Evolutionary conservation across 2,329 filamentous ascomycete genomes (phyloP).

Genomic region (Cucurbitaria berberidis): DNA sequence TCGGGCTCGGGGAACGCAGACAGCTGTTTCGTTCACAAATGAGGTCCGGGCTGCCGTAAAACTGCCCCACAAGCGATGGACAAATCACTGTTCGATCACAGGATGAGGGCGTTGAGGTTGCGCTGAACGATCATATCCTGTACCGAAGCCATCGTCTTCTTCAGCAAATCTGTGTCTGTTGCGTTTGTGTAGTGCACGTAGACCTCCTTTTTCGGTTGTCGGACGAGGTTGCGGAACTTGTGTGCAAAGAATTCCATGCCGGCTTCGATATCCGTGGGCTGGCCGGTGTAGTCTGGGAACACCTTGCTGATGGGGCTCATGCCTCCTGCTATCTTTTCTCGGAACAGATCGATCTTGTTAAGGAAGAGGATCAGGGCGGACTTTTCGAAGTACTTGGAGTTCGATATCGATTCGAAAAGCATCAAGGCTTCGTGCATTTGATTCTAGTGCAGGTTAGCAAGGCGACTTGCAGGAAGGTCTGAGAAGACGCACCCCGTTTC

Average conservation of each 20-base stretch:
- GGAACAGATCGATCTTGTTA: constrained; percentile 61
- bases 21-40: background rate
- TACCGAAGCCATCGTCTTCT: constrained; percentile 60
- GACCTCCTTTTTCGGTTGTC: constrained; percentile 58
- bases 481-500: constrained; percentile 78
- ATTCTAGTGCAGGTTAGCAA: constrained; percentile 47
- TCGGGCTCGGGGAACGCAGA: background rate
- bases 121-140: constrained; percentile 62
- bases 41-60: background rate
- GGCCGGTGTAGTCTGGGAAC: constrained; percentile 58
- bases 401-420: constrained; percentile 61
- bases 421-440: constrained; percentile 63
- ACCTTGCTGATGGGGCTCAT: constrained; percentile 56
- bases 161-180: constrained; percentile 62
- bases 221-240: constrained; percentile 59
- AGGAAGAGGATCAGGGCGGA: constrained; percentile 60
- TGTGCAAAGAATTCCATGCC: constrained; percentile 58
- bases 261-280: constrained; percentile 53
- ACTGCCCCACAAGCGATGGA: background rate
- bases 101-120: constrained; percentile 58
- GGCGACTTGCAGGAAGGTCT: no score
- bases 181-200: constrained; percentile 61
- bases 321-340: constrained; percentile 56
- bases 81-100: constrained; percentile 30
- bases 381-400: constrained; percentile 60